Evolutionary conservation across 345 rosid species (phyloP), one percentile per base, ranked within the genome.

Genomic region (Laguncularia racemosa): DNA sequence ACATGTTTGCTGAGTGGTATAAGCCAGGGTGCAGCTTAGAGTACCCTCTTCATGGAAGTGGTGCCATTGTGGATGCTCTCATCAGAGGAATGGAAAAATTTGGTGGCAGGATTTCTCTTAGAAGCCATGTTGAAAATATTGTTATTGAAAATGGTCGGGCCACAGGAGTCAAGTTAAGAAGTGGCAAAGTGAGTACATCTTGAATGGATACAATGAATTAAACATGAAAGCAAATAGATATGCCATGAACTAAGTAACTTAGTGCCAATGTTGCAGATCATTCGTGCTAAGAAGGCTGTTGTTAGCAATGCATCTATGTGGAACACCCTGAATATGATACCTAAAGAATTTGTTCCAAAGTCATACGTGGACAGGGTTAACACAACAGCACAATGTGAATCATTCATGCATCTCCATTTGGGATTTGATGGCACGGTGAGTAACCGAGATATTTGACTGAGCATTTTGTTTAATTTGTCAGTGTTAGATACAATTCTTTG

Each of bases 1-100:
- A 91, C 82, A 91, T 91, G 98, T 88, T 91, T 74, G 89, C 96
- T 2, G 98, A 88, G 73, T 91, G 95, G 98, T 91, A 91, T 68
- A 88, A 91, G 70, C 92, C 95, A 46, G 95, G 95, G 47, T 88
- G 92, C 76, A 61, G 78, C 44, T 59, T 91, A 50, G 98, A 91
- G 48, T 91, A 88, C 64, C 98, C 98, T 58, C 68, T 86, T 57
- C 79, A 84, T 67, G 98, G 98, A 19, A 88, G 73, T 20, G 98
- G 95, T 23, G 96, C 88, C 44, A 56, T 91, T 33, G 80, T 91
- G 44, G 85, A 77, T 46, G 96, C 96, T 45, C 96, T 91, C 67
- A 87, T 91, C 62, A 81, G 81, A 55, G 96, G 95, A 61, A 67
- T 91, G 68, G 76, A 81, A 57, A 91, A 91, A 78, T 91, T 86